Conservation (phyloP, 768 basidiomycete species). For the Psilocybe cyanescens region DNA sequence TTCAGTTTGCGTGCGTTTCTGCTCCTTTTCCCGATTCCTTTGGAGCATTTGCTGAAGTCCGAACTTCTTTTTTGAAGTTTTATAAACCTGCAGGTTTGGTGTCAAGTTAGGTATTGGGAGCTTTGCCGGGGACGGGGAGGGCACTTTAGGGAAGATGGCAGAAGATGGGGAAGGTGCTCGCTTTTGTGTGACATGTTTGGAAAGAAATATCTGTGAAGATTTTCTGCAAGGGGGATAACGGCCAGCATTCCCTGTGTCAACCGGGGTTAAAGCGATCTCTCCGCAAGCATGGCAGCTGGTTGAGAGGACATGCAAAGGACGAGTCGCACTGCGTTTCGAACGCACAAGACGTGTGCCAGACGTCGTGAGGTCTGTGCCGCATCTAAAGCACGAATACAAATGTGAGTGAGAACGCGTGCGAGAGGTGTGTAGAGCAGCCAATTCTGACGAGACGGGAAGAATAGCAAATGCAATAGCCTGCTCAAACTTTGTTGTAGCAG, state of each 20-base stretch:
- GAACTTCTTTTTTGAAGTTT: conserved; percentile 50
- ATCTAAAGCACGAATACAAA: conserved; percentile 46
- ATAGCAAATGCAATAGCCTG: conserved; percentile 52
- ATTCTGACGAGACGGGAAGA: conserved; percentile 52
- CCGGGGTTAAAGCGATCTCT: conserved; percentile 19
- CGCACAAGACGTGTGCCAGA: conserved; percentile 40
- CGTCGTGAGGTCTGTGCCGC: conserved; percentile 51
- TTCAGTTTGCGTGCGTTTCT: conserved; percentile 34
- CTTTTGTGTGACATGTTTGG: not conserved
- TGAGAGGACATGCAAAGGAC: conserved; percentile 19
- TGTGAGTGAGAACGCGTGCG: conserved; percentile 35
- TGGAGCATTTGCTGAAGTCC: conserved; percentile 67
- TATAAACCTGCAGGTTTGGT: not conserved
- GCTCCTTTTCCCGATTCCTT: conserved; percentile 58
- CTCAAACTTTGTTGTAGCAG: conserved; percentile 47
- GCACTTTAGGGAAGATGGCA: not conserved
- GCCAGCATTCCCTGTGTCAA: conserved; percentile 20
- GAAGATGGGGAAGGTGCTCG: not conserved
- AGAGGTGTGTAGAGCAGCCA: conserved; percentile 65
- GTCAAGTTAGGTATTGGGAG: not conserved
- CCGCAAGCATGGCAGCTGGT: conserved; percentile 36
- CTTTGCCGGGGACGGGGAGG: conserved; percentile 14
- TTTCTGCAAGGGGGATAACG: conserved; percentile 21
- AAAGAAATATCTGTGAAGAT: not conserved
- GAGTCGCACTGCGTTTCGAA: conserved; percentile 24